These are phyloP conservation scores for Quercus glauca DNA, from an alignment of 306 rosid species.

Conservation along the genomic window DNA sequence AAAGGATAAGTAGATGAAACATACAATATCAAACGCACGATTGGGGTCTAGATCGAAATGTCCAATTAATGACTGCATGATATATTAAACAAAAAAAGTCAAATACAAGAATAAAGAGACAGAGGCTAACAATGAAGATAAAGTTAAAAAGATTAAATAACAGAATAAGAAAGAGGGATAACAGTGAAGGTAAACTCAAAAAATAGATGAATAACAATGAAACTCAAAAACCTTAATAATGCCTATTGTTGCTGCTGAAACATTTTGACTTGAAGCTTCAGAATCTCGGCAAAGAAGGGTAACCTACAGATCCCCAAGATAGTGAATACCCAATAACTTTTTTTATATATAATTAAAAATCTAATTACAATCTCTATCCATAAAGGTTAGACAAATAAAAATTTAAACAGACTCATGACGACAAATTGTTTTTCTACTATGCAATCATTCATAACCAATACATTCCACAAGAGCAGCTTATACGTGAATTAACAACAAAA, in stretches of 20 bases:
- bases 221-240: slow-evolving; percentile 76
- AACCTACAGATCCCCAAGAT: slow-evolving; percentile 42
- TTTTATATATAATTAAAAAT: too few species aligned
- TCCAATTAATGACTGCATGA: slow-evolving; percentile 94
- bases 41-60: slow-evolving; percentile 98
- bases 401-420: background rate
- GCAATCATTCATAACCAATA: background rate
- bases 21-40: slow-evolving; percentile 95
- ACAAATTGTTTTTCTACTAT: background rate
- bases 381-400: background rate
- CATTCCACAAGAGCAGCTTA: background rate
- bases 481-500: background rate
- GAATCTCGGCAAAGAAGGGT: slow-evolving; percentile 85
- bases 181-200: too few species aligned
- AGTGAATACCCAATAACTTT: slow-evolving; percentile 17
- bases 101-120: slow-evolving; percentile 13
- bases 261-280: slow-evolving; percentile 55
- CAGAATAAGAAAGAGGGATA: too few species aligned
- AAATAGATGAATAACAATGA: slow-evolving; percentile 1
- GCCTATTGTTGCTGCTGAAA: slow-evolving; percentile 78
- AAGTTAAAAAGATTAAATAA: too few species aligned
- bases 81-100: slow-evolving; percentile 15
- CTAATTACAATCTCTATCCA: slow-evolving; percentile 4
- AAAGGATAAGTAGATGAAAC: slow-evolving; percentile 23
- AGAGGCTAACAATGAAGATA: too few species aligned